Conservation (phyloP, 768 basidiomycete genomes). For the Scleroderma citrinum region DNA sequence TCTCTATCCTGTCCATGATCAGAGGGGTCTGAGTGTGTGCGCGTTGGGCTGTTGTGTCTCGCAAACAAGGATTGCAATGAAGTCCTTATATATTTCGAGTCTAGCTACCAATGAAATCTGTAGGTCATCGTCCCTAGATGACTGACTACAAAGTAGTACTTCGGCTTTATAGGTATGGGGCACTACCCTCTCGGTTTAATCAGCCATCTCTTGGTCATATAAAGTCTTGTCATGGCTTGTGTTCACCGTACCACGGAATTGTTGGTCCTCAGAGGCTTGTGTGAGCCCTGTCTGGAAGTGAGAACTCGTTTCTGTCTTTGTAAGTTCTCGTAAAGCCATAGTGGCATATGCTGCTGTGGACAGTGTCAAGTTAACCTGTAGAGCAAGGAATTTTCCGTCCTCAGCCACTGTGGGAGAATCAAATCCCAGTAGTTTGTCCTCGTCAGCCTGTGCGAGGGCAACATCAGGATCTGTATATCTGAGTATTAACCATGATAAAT, state of each 20-base stretch:
- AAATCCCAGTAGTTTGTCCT: slow-evolving; percentile 83
- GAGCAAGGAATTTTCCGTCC: slow-evolving; percentile 79
- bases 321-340: slow-evolving; percentile 93
- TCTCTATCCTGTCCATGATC: slow-evolving; percentile 63
- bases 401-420: slow-evolving; percentile 61
- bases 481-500: slow-evolving; percentile 76
- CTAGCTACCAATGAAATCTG: too few relatives aligned
- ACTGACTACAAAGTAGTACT: too few relatives aligned
- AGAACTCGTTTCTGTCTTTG: slow-evolving; percentile 92
- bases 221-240: slow-evolving; percentile 19
- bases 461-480: slow-evolving; percentile 93
- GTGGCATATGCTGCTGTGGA: slow-evolving; percentile 95
- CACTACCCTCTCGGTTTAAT: neutral
- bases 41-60: too few relatives aligned
- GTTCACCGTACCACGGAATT: slow-evolving; percentile 52
- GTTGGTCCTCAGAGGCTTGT: slow-evolving; percentile 73
- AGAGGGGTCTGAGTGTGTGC: too few relatives aligned
- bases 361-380: slow-evolving; percentile 81
- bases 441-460: slow-evolving; percentile 89
- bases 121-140: too few relatives aligned
- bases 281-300: slow-evolving; percentile 84
- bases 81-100: too few relatives aligned
- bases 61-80: too few relatives aligned
- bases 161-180: neutral
- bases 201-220: slow-evolving; percentile 8